Evolutionary conservation across 805 yeast species (phyloP).

Genomic region (Starmera amethionina): DNA sequence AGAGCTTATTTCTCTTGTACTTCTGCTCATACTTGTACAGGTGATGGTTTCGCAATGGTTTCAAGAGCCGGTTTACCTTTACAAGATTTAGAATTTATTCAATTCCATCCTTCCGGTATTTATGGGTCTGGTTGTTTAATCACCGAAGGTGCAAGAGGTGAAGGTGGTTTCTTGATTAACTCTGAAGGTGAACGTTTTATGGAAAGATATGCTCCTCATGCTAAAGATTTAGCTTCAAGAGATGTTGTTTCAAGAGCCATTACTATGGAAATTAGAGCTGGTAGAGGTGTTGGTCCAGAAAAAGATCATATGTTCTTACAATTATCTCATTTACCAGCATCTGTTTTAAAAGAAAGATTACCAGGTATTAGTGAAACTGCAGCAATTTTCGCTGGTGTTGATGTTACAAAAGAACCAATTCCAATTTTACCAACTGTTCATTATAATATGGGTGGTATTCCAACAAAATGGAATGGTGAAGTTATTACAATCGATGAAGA

Average conservation of each 20-base stretch:
- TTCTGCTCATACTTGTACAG: constrained; percentile 98
- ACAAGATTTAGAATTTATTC: constrained; percentile 95
- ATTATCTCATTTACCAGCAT: constrained; percentile 86
- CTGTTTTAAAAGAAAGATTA: constrained; percentile 86
- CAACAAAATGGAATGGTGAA: constrained; percentile 97
- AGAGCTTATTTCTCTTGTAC: constrained; percentile 98
- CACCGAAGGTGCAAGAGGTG: constrained; percentile 99
- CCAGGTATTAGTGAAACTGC: constrained; percentile 99
- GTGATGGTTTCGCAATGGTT: constrained; percentile 98
- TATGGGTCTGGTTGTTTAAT: constrained; percentile 98
- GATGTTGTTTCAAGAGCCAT: constrained; percentile 98
- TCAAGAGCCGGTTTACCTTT: constrained; percentile 96
- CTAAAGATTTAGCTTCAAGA: constrained; percentile 96
- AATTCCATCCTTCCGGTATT: constrained; percentile 99
- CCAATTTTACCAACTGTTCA: constrained; percentile 98
- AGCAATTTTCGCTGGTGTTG: constrained; percentile 97
- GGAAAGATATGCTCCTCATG: constrained; percentile 99
- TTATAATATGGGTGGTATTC: constrained; percentile 99
- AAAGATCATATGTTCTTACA: constrained; percentile 95
- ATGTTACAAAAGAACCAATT: constrained; percentile 98
- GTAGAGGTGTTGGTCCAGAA: constrained; percentile 97
- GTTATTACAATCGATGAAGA: constrained; percentile 70
- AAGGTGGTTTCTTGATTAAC: constrained; percentile 95
- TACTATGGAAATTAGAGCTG: constrained; percentile 97
- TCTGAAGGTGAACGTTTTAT: constrained; percentile 98